phyloP scores from a whole-genome alignment of 2,329 filamentous ascomycete genomes.

The Conoideocrella luteorostrata region DNA sequence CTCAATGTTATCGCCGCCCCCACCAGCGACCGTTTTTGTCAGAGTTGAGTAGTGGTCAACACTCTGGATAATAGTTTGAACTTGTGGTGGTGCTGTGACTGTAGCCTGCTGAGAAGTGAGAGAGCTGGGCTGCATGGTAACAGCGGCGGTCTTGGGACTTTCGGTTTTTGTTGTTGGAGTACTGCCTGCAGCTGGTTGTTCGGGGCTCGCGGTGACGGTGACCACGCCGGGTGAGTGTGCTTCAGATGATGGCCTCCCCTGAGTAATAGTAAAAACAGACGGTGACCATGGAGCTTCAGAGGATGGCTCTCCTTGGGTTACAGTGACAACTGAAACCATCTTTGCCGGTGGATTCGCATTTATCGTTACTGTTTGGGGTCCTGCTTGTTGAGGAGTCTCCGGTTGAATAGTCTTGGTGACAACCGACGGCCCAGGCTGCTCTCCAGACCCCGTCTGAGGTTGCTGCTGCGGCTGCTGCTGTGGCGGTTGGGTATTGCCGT shows the following conservation, averaged over 20 bases:
- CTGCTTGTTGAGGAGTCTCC: slow-evolving; percentile 5
- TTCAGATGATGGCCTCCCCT: background rate
- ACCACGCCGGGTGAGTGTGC: background rate
- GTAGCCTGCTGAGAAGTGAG: slow-evolving; percentile 12
- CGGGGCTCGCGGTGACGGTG: slow-evolving; percentile 1
- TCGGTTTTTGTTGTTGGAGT: background rate
- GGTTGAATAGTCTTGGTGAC: slow-evolving; percentile 19
- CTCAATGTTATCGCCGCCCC: slow-evolving; percentile 21
- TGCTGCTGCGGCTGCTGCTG: background rate
- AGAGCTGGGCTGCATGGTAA: slow-evolving; percentile 10
- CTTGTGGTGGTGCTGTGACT: slow-evolving; percentile 17
- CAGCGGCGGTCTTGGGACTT: slow-evolving; percentile 12
- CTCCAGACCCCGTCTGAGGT: background rate
- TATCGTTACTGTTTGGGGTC: slow-evolving; percentile 15
- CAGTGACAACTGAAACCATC: slow-evolving; percentile 16
- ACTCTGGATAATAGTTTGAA: slow-evolving; percentile 10
- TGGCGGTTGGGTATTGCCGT: background rate
- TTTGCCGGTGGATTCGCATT: slow-evolving; percentile 13
- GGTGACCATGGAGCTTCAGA: background rate
- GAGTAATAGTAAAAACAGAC: slow-evolving; percentile 6
- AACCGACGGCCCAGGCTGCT: background rate
- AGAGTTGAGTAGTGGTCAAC: slow-evolving; percentile 16
- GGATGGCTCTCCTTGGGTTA: background rate
- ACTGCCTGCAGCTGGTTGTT: background rate
- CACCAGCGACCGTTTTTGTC: slow-evolving; percentile 16